A percentile compares a stretch with the other conserved stretches of the same genome.
phyloP scores from a whole-genome alignment of 345 rosid species.

The Atalantia buxifolia region DNA sequence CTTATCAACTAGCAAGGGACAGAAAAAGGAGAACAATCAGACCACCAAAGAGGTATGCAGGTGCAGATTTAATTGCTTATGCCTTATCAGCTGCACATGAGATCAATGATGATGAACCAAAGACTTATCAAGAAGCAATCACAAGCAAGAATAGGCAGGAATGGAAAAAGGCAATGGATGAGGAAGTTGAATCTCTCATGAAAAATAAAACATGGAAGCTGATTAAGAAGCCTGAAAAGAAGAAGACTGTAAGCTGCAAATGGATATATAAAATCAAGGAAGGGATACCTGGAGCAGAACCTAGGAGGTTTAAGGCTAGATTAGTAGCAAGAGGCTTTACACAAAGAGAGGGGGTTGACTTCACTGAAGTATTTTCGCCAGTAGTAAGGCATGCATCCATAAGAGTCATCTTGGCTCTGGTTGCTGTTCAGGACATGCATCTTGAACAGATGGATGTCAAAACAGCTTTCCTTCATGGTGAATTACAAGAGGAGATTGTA shows the following conservation, averaged over 20 bases:
- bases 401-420: too few relatives aligned
- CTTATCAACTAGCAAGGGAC: too few relatives aligned
- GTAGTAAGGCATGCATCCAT: too few relatives aligned
- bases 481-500: too few relatives aligned
- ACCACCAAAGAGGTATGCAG: too few relatives aligned
- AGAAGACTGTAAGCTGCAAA: neutral
- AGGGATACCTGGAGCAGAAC: neutral
- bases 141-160: neutral
- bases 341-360: fast-evolving
- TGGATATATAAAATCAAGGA: neutral
- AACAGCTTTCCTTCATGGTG: neutral
- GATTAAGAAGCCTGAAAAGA: neutral
- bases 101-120: neutral
- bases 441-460: neutral
- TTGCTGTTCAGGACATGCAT: neutral
- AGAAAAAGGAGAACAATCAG: too few relatives aligned
- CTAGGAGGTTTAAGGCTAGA: neutral
- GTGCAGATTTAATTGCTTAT: too few relatives aligned
- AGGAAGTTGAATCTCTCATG: neutral
- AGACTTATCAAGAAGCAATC: neutral
- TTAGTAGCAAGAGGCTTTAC: neutral
- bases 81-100: neutral
- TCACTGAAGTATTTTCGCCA: neutral
- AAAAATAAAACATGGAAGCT: neutral
- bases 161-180: neutral